Evolutionary conservation across 495 filamentous ascomycete species (phyloP).

Genomic region (Podospora anserina): DNA sequence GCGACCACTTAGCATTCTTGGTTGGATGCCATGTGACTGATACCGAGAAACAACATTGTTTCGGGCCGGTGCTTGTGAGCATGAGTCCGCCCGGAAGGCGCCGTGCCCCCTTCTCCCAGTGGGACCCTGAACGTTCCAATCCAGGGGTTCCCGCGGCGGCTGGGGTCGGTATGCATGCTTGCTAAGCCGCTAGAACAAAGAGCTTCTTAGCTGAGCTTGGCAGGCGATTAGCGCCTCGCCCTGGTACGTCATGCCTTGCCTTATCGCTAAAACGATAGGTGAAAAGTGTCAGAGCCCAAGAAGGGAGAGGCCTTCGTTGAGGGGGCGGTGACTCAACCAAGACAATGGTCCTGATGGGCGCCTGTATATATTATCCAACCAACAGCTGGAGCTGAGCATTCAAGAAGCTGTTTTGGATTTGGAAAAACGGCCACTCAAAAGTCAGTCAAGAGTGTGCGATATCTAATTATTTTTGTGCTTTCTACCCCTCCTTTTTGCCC

Average conservation of each 20-base stretch:
- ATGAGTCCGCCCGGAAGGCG: neutral
- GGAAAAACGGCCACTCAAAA: neutral
- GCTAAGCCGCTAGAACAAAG: constrained; percentile 21
- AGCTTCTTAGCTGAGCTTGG: constrained; percentile 23
- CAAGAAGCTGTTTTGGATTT: neutral
- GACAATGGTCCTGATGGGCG: neutral
- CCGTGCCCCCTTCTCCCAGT: constrained; percentile 2
- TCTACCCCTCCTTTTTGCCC: neutral
- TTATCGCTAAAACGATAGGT: neutral
- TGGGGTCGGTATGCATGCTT: constrained; percentile 28
- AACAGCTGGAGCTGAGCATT: neutral
- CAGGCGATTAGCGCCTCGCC: constrained; percentile 10
- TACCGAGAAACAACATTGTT: neutral
- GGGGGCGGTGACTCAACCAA: constrained; percentile 15
- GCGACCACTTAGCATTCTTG: neutral
- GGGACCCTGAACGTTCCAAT: constrained; percentile 2
- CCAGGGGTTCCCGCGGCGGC: constrained; percentile 23
- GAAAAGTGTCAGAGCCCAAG: neutral
- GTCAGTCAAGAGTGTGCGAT: neutral
- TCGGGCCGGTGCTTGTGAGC: neutral
- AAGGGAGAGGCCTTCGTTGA: neutral
- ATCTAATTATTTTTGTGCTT: neutral
- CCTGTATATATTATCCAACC: neutral
- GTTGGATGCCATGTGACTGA: neutral
- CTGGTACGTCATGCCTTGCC: constrained; percentile 8